phyloP scores from a whole-genome alignment of 2,329 filamentous ascomycete species.

The Aspergillus amoenus region DNA sequence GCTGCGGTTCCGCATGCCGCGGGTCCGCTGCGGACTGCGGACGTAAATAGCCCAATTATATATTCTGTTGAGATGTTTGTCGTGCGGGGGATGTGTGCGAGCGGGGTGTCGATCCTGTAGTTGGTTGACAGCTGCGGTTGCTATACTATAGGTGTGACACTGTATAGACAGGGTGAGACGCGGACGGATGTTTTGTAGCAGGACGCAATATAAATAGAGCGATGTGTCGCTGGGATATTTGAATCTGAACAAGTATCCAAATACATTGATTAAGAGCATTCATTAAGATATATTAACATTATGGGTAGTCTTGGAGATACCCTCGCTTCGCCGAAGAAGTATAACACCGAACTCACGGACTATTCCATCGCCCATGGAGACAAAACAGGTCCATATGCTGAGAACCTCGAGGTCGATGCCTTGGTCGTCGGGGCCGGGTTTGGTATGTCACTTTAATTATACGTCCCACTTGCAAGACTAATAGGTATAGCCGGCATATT shows the following conservation, averaged over 20 bases:
- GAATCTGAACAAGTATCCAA: too few relatives aligned
- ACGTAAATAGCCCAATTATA: background rate
- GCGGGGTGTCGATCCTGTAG: too few relatives aligned
- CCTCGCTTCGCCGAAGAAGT: background rate
- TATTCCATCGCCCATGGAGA: background rate
- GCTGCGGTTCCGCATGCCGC: background rate
- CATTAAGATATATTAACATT: too few relatives aligned
- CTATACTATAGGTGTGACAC: too few relatives aligned
- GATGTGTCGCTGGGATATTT: background rate
- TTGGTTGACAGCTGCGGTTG: too few relatives aligned
- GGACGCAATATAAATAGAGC: background rate
- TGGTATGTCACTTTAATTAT: background rate
- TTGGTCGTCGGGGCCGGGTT: constrained; percentile 1
- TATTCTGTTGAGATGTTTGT: too few relatives aligned
- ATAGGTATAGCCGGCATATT: constrained; percentile 39
- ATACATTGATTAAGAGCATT: too few relatives aligned
- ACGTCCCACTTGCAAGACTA: background rate
- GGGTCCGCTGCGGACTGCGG: background rate
- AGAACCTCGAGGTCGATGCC: constrained; percentile 3
- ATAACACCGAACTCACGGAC: background rate
- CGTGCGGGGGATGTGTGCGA: too few relatives aligned
- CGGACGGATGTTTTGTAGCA: background rate
- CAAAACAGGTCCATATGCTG: background rate
- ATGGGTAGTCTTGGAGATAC: background rate
- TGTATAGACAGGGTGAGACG: too few relatives aligned